phyloP scores from a whole-genome alignment of 1,284 basidiomycete species.

The Trametes polyzona region DNA sequence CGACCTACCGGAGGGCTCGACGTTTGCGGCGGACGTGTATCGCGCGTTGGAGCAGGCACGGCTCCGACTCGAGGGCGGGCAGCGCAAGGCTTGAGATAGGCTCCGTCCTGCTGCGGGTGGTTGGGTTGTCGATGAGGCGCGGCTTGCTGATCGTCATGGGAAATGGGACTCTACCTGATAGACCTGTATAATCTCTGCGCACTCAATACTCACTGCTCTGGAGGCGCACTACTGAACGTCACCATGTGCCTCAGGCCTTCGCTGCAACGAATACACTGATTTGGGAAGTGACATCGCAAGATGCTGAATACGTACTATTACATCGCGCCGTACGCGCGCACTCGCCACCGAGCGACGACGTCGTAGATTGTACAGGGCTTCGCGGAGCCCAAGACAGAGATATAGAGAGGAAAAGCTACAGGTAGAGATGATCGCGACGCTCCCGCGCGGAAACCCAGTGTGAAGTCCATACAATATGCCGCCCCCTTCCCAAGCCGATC shows the following conservation, averaged over 20 bases:
- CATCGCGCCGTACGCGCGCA: neutral
- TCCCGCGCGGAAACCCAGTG: neutral
- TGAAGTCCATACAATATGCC: neutral
- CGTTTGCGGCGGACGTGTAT: slow-evolving; percentile 55
- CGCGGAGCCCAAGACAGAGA: neutral
- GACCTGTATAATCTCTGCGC: slow-evolving; percentile 8
- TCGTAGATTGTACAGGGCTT: slow-evolving; percentile 7
- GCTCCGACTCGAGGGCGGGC: slow-evolving; percentile 27
- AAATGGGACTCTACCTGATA: neutral
- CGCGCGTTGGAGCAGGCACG: slow-evolving; percentile 67
- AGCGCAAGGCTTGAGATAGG: neutral
- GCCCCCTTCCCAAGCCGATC: too few species aligned
- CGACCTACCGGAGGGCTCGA: slow-evolving; percentile 44
- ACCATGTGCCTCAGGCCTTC: too few species aligned
- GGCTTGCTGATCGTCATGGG: too few species aligned
- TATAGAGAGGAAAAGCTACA: slow-evolving; percentile 8
- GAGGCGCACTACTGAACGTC: neutral
- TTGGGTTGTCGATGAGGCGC: neutral
- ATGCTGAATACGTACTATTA: too few species aligned
- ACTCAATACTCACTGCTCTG: slow-evolving; percentile 1
- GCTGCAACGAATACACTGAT: too few species aligned
- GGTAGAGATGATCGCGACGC: neutral
- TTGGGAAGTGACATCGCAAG: too few species aligned
- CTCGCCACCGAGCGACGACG: neutral
- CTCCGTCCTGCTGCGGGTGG: too few species aligned